Base-by-base conservation (phyloP, 2,329 filamentous ascomycete genomes). In the Aspergillus ibericus region DNA sequence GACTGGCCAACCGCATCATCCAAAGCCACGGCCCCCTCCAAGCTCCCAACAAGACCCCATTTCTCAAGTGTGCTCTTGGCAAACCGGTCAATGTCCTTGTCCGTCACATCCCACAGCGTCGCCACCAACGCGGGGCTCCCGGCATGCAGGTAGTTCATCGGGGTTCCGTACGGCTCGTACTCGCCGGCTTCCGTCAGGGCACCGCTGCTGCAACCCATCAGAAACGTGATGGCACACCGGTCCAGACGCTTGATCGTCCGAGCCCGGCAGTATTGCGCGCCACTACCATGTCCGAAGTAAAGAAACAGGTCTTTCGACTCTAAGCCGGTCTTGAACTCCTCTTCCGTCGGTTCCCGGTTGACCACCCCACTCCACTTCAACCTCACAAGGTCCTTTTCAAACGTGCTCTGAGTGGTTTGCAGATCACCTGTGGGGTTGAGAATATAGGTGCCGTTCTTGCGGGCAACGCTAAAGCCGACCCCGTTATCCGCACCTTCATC, bases 61-160 rank as follows among this genome's bases (percentile, higher is more conserved):
- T 89, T 83, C 71, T 95, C 90, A 72, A 96, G 90, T 2, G 90
- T 81, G 25, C 84, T 82, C 34, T 88, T 86, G 0, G 93, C 90
- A 74, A 96, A 96, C 16, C 93, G 89, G 78, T 99, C 96, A 73
- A 97, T 96, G 74, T 99, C 95, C 69, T 91, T 91, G 73, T 99
- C 95, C 9, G 95, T 99, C 51, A 99, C 95, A 75, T 99, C 95
- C 95, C 95, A 99, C 36, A 99, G 81, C 15, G 93, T 97, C 47
- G 92, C 95, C 2, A 98, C 87, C 9, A 98, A 86, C 0, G 93
- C 92, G 3, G 92, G 92, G 66, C 85, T 87, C 1, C 92, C 93
- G 0, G 92, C 93, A 66, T 93, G 87, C 77, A 99, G 87, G 77
- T 98, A 98, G 68, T 93, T 92, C 78, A 93, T 87, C 22, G 95